Evolutionary conservation across 2,329 filamentous ascomycete species (phyloP), one percentile per base, ranked within the genome.

Genomic region (Pseudogymnoascus sp.): DNA sequence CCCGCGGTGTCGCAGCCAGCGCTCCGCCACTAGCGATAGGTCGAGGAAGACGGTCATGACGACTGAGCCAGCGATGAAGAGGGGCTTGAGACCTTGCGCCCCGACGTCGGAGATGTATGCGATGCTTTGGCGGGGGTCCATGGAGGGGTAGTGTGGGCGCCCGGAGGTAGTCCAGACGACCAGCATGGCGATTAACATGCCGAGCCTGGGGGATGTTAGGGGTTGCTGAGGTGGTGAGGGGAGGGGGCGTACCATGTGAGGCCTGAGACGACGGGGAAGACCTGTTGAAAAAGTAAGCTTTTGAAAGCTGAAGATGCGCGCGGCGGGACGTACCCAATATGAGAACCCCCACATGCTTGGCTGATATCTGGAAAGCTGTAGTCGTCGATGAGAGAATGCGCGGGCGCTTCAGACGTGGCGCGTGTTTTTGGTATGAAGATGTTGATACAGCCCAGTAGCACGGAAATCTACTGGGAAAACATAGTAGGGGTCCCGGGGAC

Each of bases 1-100:
- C 7, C 92, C 90, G 21, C 80, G 81, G 77, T 97, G 93, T 54
- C 93, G 87, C 62, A 98, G 82, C 85, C 88, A 95, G 67, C 93
- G 86, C 78, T 97, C 93, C 13, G 89, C 80, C 62, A 90, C 76
- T 73, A 99, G 95, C 25, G 89, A 85, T 7, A 91, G 77, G 77
- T 96, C 90, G 72, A 99, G 88, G 67, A 90, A 87, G 60, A 96
- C 79, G 21, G 91, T 89, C 4, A 90, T 92, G 37, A 91, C 77
- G 63, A 81, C 79, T 71, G 83, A 87, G 70, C 90, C 88, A 36
- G 86, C 80, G 71, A 95, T 87, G 79, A 95, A 95, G 67, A 93
- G 81, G 2, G 90, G 90, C 73, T 93, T 90, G 16, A 93, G 81
- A 28, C 79, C 75, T 39, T 74, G 73, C 21, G 84, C 84, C 67